A percentile compares a stretch with the other conserved stretches of the same genome.
Evolutionary conservation across 345 rosid species (phyloP).

Genomic region (Acer yangbiense): DNA sequence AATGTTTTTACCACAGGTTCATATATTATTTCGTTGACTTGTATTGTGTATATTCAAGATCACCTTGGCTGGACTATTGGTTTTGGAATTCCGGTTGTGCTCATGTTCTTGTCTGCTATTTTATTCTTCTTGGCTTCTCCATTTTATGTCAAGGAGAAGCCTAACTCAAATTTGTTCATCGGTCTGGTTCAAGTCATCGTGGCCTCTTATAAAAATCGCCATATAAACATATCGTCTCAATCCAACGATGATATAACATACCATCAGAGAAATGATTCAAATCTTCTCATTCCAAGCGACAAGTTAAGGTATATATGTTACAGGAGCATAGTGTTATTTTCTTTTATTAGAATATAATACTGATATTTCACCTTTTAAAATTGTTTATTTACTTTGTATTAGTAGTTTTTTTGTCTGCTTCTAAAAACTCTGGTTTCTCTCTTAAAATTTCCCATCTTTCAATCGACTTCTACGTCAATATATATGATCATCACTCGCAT

Average conservation of each 20-base stretch:
- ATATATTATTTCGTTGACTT: constrained; percentile 14
- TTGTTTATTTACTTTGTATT: too few species aligned
- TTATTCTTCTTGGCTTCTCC: constrained; percentile 49
- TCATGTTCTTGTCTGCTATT: constrained; percentile 44
- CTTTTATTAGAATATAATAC: too few species aligned
- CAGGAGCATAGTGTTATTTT: too few species aligned
- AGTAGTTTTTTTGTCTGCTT: too few species aligned
- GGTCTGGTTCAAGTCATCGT: constrained; percentile 51
- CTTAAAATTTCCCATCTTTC: too few species aligned
- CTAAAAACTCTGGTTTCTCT: too few species aligned
- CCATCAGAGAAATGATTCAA: constrained; percentile 26
- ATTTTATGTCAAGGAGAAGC: constrained; percentile 37
- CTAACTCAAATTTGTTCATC: constrained; percentile 37
- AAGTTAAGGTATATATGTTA: constrained; percentile 36
- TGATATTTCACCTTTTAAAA: too few species aligned
- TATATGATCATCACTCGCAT: too few species aligned
- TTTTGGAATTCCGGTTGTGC: constrained; percentile 29
- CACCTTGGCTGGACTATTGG: constrained; percentile 39
- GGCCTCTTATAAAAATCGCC: constrained; percentile 38
- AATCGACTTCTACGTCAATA: too few species aligned
- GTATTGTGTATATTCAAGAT: constrained; percentile 34
- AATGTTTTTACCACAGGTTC: constrained; percentile 27
- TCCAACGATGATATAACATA: constrained; percentile 4
- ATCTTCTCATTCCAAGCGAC: constrained; percentile 36
- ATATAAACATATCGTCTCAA: constrained; percentile 23